Conservation (phyloP, 2,329 filamentous ascomycete species). For the Cladosporium sp. region DNA sequence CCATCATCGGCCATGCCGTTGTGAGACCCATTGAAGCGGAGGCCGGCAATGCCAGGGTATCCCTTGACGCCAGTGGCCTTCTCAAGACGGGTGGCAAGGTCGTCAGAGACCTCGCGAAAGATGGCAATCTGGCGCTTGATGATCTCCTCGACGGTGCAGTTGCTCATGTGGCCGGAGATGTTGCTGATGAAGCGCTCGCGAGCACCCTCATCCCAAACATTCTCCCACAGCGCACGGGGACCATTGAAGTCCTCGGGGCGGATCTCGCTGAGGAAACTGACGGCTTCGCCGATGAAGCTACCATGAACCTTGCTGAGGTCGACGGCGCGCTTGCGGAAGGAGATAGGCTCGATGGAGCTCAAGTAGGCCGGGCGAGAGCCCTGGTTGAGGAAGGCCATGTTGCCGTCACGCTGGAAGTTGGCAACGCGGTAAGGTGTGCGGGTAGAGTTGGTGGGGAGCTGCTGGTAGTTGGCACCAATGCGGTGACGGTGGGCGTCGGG, state of each 20-base stretch:
- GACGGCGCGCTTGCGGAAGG: conserved; percentile 48
- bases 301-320: conserved; percentile 53
- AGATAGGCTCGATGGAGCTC: conserved; percentile 53
- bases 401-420: conserved; percentile 72
- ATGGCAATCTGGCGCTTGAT: conserved; percentile 66
- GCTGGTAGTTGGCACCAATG: conserved; percentile 60
- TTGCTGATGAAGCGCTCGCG: conserved; percentile 61
- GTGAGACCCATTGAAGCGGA: conserved; percentile 62
- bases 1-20: conserved; percentile 59
- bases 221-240: conserved; percentile 60
- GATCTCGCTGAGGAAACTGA: conserved; percentile 55
- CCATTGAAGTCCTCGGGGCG: conserved; percentile 56
- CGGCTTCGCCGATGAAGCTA: conserved; percentile 50
- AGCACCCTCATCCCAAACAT: conserved; percentile 60
- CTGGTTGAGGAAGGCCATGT: conserved; percentile 68
- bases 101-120: conserved; percentile 62
- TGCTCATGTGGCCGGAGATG: conserved; percentile 61
- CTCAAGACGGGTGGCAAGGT: conserved; percentile 59
- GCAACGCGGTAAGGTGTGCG: conserved; percentile 57
- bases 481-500: conserved; percentile 64
- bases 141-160: conserved; percentile 59
- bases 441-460: conserved; percentile 56
- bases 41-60: conserved; percentile 56
- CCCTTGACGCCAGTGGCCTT: conserved; percentile 64
- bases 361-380: conserved; percentile 60